Percentiles rank a stretch among this genome's conserved stretches.
phyloP scores from a whole-genome alignment of 108 stramenopile species.

The Cyclotella choctawhatcheeana region DNA sequence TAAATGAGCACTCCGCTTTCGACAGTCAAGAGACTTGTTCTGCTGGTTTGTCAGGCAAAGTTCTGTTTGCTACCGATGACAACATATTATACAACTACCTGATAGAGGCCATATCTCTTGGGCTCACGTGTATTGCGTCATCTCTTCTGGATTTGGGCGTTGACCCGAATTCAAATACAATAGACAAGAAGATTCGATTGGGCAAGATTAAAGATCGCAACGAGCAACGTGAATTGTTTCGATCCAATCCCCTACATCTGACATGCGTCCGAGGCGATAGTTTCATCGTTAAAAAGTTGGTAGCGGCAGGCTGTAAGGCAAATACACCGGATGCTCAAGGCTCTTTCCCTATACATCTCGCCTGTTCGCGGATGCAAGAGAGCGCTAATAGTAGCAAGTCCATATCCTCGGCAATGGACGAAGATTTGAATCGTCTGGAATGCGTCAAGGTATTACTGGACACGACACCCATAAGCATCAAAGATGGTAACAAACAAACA shows the following conservation, averaged over 20 bases:
- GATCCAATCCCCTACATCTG: slow-evolving; percentile 72
- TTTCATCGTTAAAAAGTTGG: slow-evolving; percentile 52
- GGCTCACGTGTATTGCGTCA: slow-evolving; percentile 54
- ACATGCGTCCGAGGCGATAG: slow-evolving; percentile 68
- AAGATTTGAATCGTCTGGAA: slow-evolving; percentile 57
- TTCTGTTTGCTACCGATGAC: not conserved
- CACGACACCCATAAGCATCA: slow-evolving; percentile 68
- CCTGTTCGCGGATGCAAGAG: slow-evolving; percentile 53
- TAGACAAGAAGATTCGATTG: slow-evolving; percentile 33
- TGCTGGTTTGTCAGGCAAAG: not conserved
- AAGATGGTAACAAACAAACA: slow-evolving; percentile 86
- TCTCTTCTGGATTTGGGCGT: slow-evolving; percentile 65
- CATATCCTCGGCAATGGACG: slow-evolving; percentile 28
- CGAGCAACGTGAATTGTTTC: slow-evolving; percentile 51
- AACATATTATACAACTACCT: slow-evolving; percentile 63
- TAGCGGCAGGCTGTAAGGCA: slow-evolving; percentile 55
- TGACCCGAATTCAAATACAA: slow-evolving; percentile 61
- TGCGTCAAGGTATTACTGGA: slow-evolving; percentile 63
- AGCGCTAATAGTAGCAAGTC: not conserved
- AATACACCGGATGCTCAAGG: slow-evolving; percentile 79
- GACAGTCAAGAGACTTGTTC: not conserved
- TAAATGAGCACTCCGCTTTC: slow-evolving; percentile 49
- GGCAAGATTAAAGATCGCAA: slow-evolving; percentile 43
- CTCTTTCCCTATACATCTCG: slow-evolving; percentile 74
- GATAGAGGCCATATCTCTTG: slow-evolving; percentile 62